Evolutionary conservation across 2,329 filamentous ascomycete species (phyloP).

Genomic region (Arthrobotrys sphaeroides): DNA sequence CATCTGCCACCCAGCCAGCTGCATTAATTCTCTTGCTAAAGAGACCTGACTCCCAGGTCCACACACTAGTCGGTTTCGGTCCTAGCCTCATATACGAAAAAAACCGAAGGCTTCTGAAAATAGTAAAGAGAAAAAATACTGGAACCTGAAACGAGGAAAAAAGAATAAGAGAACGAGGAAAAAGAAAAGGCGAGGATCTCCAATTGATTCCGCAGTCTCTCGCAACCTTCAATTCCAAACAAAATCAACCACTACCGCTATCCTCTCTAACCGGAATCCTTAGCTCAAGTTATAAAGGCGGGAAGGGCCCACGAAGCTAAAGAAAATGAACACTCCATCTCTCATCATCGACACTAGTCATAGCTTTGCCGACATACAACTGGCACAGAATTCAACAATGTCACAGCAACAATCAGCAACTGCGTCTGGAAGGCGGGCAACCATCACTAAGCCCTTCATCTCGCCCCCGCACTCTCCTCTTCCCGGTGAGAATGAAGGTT

Average conservation of each 20-base stretch:
- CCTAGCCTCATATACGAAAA: conserved; percentile 8
- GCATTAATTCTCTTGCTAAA: conserved; percentile 52
- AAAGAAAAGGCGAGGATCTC: conserved; percentile 45
- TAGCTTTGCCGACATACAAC: conserved; percentile 33
- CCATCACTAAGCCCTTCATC: conserved; percentile 51
- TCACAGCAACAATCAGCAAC: conserved; percentile 26
- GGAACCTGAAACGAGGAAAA: conserved; percentile 35
- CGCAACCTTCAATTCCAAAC: conserved; percentile 43
- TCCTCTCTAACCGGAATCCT: conserved; percentile 8
- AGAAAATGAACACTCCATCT: conserved; percentile 52
- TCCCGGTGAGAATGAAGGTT: conserved; percentile 35
- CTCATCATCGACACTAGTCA: conserved; percentile 52
- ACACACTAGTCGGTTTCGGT: conserved; percentile 27
- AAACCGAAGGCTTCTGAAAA: conserved; percentile 36
- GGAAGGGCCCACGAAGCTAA: conserved; percentile 34
- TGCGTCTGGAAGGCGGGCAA: conserved; percentile 2
- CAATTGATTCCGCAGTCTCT: conserved; percentile 36
- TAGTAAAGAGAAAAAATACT: conserved; percentile 39
- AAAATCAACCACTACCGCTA: conserved; percentile 19
- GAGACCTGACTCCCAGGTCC: background rate
- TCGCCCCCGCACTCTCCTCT: conserved; percentile 53
- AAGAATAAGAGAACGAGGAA: conserved; percentile 20
- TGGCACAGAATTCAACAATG: conserved; percentile 36
- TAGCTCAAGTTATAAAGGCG: conserved; percentile 39
- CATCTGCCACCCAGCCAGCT: conserved; percentile 49